These are phyloP conservation scores for Scutellaria baicalensis DNA, from an alignment of 257 asterid species.

Conservation along the genomic window DNA sequence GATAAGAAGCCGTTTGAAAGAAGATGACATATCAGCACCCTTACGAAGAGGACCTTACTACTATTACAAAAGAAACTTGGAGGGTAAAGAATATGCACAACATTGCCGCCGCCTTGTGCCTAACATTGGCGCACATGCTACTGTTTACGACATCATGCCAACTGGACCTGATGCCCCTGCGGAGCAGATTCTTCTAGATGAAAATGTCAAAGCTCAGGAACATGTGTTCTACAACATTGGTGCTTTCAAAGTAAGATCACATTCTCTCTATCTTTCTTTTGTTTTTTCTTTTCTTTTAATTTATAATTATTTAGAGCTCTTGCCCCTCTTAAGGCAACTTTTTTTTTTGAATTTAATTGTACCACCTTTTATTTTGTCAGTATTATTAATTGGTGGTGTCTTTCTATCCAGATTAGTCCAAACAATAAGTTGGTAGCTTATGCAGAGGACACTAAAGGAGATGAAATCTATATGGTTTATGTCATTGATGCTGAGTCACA, in stretches of 20 bases:
- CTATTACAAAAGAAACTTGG: conserved; percentile 71
- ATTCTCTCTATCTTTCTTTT: neutral
- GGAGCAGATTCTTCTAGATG: conserved; percentile 82
- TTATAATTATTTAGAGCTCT: neutral
- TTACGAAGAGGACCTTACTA: conserved; percentile 60
- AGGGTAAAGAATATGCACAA: conserved; percentile 84
- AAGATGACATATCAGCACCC: conserved; percentile 87
- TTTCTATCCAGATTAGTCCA: conserved; percentile 64
- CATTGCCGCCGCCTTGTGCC: conserved; percentile 70
- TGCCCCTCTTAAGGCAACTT: neutral
- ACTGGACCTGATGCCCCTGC: conserved; percentile 81
- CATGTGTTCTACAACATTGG: conserved; percentile 58
- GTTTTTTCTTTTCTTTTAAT: neutral
- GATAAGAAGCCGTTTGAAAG: conserved; percentile 80
- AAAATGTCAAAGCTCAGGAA: conserved; percentile 69
- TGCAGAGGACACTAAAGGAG: conserved; percentile 92
- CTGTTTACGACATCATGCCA: conserved; percentile 81
- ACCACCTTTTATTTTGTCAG: neutral
- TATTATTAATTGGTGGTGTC: neutral
- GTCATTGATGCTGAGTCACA: conserved; percentile 77
- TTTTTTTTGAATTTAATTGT: neutral
- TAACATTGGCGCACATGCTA: conserved; percentile 26
- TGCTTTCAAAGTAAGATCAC: conserved; percentile 60
- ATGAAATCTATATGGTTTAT: conserved; percentile 75
- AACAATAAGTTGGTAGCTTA: conserved; percentile 77